Conservation (phyloP, 495 filamentous ascomycete genomes). For the Alectoria sarmentosa region DNA sequence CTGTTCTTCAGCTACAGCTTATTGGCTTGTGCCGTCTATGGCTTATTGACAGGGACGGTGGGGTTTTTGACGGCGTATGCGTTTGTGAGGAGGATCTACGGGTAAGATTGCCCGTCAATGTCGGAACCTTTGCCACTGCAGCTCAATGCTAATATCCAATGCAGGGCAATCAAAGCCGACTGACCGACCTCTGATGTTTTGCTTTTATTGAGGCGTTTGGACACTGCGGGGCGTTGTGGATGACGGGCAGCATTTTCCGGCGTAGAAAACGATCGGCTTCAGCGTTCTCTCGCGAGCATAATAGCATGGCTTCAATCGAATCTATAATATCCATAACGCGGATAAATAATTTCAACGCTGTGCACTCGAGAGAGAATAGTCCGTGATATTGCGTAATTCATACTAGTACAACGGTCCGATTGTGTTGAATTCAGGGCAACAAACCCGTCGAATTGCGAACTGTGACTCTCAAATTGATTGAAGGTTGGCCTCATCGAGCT, state of each 20-base stretch:
- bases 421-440: too few relatives aligned
- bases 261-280: not conserved
- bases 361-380: not conserved
- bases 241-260: conserved; percentile 4
- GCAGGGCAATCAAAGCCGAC: conserved; percentile 17
- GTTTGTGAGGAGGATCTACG: conserved; percentile 85
- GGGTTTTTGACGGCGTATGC: conserved; percentile 84
- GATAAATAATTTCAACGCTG: not conserved
- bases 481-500: not conserved
- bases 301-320: not conserved
- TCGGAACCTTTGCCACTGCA: too few relatives aligned
- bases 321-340: not conserved
- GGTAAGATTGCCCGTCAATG: conserved; percentile 44
- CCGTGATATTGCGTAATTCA: too few relatives aligned
- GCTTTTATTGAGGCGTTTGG: not conserved
- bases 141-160: not conserved
- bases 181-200: not conserved
- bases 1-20: conserved; percentile 83
- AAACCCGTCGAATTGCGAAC: not conserved
- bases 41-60: conserved; percentile 76
- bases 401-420: too few relatives aligned
- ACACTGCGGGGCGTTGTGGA: not conserved
- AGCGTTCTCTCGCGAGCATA: not conserved
- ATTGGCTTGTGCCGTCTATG: conserved; percentile 79
- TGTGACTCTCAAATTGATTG: not conserved